These are phyloP conservation scores for Colletotrichum paranaense DNA, from an alignment of 2,329 filamentous ascomycete genomes.

Conservation along the genomic window DNA sequence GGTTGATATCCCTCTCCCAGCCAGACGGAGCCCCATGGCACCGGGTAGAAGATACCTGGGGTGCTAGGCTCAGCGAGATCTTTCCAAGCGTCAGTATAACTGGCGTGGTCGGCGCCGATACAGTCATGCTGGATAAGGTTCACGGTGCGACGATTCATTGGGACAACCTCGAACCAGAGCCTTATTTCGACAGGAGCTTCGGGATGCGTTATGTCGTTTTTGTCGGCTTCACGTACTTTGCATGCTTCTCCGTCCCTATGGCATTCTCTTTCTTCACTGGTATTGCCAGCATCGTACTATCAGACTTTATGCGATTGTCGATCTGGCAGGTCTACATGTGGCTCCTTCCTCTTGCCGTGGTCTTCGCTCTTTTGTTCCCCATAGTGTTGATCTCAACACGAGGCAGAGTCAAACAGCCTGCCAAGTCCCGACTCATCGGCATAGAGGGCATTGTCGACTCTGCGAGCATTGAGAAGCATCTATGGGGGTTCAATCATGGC, in stretches of 20 bases:
- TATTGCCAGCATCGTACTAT: background rate
- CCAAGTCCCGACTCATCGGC: background rate
- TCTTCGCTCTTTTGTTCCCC: background rate
- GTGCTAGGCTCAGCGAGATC: conserved; percentile 48
- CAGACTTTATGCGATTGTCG: background rate
- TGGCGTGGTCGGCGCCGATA: conserved; percentile 47
- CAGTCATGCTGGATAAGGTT: conserved; percentile 47
- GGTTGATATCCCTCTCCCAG: conserved; percentile 44
- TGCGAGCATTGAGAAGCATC: background rate
- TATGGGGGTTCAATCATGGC: conserved; percentile 1
- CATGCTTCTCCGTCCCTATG: background rate
- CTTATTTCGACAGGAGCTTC: background rate
- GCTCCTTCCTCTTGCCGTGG: background rate
- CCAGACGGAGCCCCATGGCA: conserved; percentile 42
- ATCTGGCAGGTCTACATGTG: background rate
- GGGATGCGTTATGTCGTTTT: background rate
- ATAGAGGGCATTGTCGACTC: background rate
- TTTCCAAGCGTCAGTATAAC: conserved; percentile 46
- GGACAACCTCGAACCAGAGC: conserved; percentile 43
- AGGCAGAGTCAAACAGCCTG: background rate
- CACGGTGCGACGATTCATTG: conserved; percentile 46
- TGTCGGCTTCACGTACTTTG: background rate
- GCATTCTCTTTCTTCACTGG: background rate
- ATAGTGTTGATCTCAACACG: background rate
- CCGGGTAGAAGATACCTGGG: conserved; percentile 46